phyloP scores from a whole-genome alignment of 805 yeast species.

The Peterozyma xylosa region DNA sequence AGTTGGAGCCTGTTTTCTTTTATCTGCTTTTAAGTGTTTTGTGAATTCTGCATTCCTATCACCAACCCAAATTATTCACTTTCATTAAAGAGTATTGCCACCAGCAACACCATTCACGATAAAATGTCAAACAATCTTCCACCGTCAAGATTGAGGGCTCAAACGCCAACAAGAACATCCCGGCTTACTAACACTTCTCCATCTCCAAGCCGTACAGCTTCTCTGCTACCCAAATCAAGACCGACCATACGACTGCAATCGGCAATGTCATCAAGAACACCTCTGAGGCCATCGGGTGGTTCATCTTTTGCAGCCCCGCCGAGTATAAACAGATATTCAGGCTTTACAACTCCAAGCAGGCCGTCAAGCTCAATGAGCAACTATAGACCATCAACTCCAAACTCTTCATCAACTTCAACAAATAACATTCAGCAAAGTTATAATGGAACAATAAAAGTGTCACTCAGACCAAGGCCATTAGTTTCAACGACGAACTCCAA shows the following conservation, averaged over 20 bases:
- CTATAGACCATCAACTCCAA: slow-evolving; percentile 9
- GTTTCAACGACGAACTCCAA: slow-evolving; percentile 9
- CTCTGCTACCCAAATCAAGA: slow-evolving; percentile 12
- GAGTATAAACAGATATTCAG: neutral
- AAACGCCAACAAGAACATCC: slow-evolving; percentile 11
- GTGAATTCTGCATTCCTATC: too few relatives aligned
- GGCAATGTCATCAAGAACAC: slow-evolving; percentile 8
- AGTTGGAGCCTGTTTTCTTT: too few relatives aligned
- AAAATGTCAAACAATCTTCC: too few relatives aligned
- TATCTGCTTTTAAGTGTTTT: too few relatives aligned
- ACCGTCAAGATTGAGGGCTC: slow-evolving; percentile 10
- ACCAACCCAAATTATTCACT: too few relatives aligned
- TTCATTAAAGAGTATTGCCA: too few relatives aligned
- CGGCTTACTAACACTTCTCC: slow-evolving; percentile 6
- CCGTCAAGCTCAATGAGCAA: slow-evolving; percentile 11
- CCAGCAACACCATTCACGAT: too few relatives aligned
- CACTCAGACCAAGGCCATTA: slow-evolving; percentile 71
- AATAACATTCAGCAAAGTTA: slow-evolving; percentile 24
- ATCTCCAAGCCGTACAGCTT: slow-evolving; percentile 10
- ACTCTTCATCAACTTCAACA: slow-evolving; percentile 1
- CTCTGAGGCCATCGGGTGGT: slow-evolving; percentile 2
- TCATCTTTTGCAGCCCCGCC: neutral
- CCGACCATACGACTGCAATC: slow-evolving; percentile 10
- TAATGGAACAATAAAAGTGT: slow-evolving; percentile 67
- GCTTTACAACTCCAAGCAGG: slow-evolving; percentile 8